Evolutionary conservation across 495 filamentous ascomycete genomes (phyloP).

Genomic region (Baudoinia panamericana): DNA sequence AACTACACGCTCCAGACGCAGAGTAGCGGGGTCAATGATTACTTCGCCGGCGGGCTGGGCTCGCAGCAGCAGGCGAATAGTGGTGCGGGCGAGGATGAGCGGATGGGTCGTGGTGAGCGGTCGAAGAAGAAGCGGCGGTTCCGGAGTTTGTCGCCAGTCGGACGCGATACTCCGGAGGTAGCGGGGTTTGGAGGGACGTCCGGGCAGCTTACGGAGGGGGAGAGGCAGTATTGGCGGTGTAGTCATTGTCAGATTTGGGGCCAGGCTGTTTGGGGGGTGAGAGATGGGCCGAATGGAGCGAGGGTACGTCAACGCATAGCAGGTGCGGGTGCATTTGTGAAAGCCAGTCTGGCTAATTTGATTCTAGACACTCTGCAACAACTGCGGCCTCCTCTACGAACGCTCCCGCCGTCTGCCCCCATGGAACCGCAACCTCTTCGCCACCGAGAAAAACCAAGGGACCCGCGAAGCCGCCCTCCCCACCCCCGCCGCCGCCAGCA

Average conservation of each 20-base stretch:
- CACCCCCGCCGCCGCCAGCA: background rate
- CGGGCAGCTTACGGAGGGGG: slow-evolving; percentile 31
- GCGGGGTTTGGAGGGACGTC: slow-evolving; percentile 34
- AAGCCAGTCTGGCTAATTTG: slow-evolving; percentile 15
- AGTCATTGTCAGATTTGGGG: slow-evolving; percentile 82
- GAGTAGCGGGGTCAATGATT: slow-evolving; percentile 23
- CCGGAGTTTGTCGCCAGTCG: slow-evolving; percentile 46
- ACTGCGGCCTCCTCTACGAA: slow-evolving; percentile 82
- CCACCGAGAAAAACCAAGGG: slow-evolving; percentile 7
- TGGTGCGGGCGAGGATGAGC: slow-evolving; percentile 42
- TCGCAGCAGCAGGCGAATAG: slow-evolving; percentile 16
- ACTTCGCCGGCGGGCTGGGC: slow-evolving; percentile 24
- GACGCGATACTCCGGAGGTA: slow-evolving; percentile 22
- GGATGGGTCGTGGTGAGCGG: slow-evolving; percentile 72
- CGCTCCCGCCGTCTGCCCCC: slow-evolving; percentile 72
- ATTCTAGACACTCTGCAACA: slow-evolving; percentile 73
- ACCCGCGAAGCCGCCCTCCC: slow-evolving; percentile 6
- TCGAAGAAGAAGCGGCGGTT: slow-evolving; percentile 90
- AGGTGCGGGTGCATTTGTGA: background rate
- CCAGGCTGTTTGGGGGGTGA: slow-evolving; percentile 79
- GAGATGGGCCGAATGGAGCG: slow-evolving; percentile 76
- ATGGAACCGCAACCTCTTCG: slow-evolving; percentile 61
- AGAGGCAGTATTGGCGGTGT: slow-evolving; percentile 80
- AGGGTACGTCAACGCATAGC: slow-evolving; percentile 59
- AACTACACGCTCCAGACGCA: slow-evolving; percentile 58